Base-by-base conservation (phyloP, 179 eudicot genomes). In the Beta lomatogona region DNA sequence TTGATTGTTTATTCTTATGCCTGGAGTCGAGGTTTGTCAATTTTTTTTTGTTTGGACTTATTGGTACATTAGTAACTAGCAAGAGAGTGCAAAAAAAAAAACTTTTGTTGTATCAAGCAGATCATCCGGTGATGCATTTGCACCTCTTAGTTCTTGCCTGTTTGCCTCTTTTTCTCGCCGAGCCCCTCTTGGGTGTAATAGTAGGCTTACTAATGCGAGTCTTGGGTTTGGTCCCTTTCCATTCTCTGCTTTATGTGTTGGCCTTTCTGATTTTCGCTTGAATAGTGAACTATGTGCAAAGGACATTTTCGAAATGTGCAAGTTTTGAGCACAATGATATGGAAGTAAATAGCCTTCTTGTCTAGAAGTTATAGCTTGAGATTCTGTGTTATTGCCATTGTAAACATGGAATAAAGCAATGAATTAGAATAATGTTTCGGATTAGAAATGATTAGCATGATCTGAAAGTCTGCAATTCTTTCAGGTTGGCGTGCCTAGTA, bases 401-500 rank as follows among this genome's bases (percentile, higher is more conserved):
- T 66, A 19, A 64, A 60, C 45, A 46, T 79, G 53, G 53, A 25
- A 28, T 25, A 52, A 4, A 52, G 36, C n/a, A 45, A 61, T 10
- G 75, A 54, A 70, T 70, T 80, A 57, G 57, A 69, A 41, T 18
- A 67, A 25, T 76, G 73, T 13, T 54, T 70, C 15, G 19, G 52
- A 15, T 18, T 44, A 9, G 69, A 44, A 61, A 19, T 31, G 45
- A 45, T 6, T n/a, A 16, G 13, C 44, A 21, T 36, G 66, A 66
- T 75, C 79, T 81, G 53, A 65, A 44, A 53, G 0, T 36, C 64
- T 71, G 69, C 59, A 46, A 28, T 55, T 15, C 78, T 48, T 58
- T 78, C 84, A 81, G 84, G 84, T 41, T 77, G 31, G 61, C 16
- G 58, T 54, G 45, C 46, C 77, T 76, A 3, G 18, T 45, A 16